These are phyloP conservation scores for Hevea brasiliensis DNA, from an alignment of 345 rosid genomes.

Conservation along the genomic window DNA sequence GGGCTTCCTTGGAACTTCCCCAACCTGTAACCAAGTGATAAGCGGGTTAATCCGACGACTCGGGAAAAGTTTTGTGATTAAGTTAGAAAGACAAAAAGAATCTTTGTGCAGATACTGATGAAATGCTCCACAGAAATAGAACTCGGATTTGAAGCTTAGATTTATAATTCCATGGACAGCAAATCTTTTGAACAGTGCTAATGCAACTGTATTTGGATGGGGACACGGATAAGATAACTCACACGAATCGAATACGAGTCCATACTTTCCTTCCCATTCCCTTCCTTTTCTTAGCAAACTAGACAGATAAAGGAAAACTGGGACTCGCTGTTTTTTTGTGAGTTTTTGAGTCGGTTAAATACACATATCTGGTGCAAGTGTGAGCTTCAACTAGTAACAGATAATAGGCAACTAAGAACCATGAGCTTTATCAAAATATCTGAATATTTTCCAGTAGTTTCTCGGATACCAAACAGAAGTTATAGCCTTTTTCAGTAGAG, in stretches of 20 bases:
- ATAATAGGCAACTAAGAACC: neutral
- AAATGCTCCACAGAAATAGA: conserved; percentile 1
- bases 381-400: neutral
- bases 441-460: conserved; percentile 11
- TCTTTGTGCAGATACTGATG: neutral
- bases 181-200: neutral
- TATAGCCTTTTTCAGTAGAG: neutral
- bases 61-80: neutral
- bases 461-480: conserved; percentile 21
- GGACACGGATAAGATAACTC: too few relatives aligned
- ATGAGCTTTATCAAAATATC: neutral
- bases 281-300: neutral
- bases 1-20: conserved; percentile 52
- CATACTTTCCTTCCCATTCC: neutral
- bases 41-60: neutral
- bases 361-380: conserved; percentile 1
- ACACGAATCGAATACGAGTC: neutral
- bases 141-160: neutral
- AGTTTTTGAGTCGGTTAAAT: conserved; percentile 1
- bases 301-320: neutral
- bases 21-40: conserved; percentile 39
- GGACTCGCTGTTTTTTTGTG: neutral
- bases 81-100: neutral
- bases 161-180: neutral
- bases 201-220: neutral